Conservation (phyloP, 116 monocot genomes). For the Thalassia testudinum region DNA sequence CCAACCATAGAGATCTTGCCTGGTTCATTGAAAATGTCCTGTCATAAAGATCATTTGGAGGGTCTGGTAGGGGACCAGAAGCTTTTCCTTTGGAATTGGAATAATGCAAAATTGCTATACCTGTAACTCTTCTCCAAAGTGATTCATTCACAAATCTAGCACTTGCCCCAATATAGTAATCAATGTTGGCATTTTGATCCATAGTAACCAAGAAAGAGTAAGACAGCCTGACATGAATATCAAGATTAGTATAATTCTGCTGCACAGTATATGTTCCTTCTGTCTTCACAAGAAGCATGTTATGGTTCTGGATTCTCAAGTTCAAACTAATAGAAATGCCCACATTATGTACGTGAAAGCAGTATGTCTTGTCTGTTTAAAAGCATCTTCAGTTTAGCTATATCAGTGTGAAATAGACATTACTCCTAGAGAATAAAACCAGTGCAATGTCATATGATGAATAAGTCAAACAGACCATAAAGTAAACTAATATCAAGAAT, state of each 20-base stretch:
- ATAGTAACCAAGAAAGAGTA: too few species aligned
- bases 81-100: constrained; percentile 79
- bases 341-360: constrained; percentile 12
- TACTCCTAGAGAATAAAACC: too few species aligned
- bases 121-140: constrained; percentile 41
- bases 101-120: constrained; percentile 52
- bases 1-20: constrained; percentile 82
- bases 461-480: too few species aligned
- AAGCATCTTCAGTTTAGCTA: too few species aligned
- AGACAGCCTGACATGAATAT: constrained; percentile 57
- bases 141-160: constrained; percentile 51
- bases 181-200: too few species aligned
- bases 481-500: too few species aligned
- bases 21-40: constrained; percentile 77
- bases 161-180: constrained; percentile 50
- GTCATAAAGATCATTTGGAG: constrained; percentile 72
- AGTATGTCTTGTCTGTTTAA: constrained; percentile 10
- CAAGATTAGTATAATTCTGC: constrained; percentile 38
- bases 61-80: constrained; percentile 50
- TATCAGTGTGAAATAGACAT: too few species aligned
- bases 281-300: constrained; percentile 49
- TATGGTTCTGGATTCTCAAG: too few species aligned
- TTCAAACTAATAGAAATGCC: constrained; percentile 13
- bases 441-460: too few species aligned
- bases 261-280: constrained; percentile 73